Percentiles rank a stretch among this genome's conserved stretches.
These are phyloP conservation scores for Russula sp. DNA, from an alignment of 768 basidiomycete species.

Conservation along the genomic window DNA sequence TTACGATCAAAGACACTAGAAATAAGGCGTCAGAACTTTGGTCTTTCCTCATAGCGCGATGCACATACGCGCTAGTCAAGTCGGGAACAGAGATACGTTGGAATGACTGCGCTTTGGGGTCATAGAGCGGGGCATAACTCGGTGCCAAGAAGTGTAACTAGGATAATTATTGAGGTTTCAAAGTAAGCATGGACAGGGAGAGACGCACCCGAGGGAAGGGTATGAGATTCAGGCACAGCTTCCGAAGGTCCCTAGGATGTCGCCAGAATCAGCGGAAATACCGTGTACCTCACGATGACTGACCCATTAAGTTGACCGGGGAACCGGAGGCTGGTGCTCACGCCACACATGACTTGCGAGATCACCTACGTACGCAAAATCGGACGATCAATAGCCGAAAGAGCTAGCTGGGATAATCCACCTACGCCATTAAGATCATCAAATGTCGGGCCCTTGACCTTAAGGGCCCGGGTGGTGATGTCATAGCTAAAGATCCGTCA, in stretches of 20 bases:
- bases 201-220: slow-evolving; percentile 84
- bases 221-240: slow-evolving; percentile 88
- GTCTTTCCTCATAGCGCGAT: neutral
- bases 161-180: slow-evolving; percentile 13
- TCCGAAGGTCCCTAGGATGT: slow-evolving; percentile 65
- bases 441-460: slow-evolving; percentile 57
- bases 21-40: neutral
- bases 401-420: neutral
- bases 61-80: slow-evolving; percentile 61
- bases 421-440: slow-evolving; percentile 62
- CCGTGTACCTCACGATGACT: slow-evolving; percentile 20
- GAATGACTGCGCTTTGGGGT: slow-evolving; percentile 55
- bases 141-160: slow-evolving; percentile 96
- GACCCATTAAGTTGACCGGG: slow-evolving; percentile 91
- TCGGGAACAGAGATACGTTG: slow-evolving; percentile 57
- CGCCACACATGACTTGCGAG: slow-evolving; percentile 88
- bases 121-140: slow-evolving; percentile 85
- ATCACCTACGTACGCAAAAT: slow-evolving; percentile 46
- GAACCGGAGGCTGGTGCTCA: slow-evolving; percentile 87
- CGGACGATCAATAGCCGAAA: neutral
- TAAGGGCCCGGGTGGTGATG: slow-evolving; percentile 57
- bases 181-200: neutral
- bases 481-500: slow-evolving; percentile 47
- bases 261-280: neutral
- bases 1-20: slow-evolving; percentile 71